A percentile compares a stretch with the other conserved stretches of the same genome.
Evolutionary conservation across 805 yeast genomes (phyloP).

Genomic region (Lipomyces orientalis): DNA sequence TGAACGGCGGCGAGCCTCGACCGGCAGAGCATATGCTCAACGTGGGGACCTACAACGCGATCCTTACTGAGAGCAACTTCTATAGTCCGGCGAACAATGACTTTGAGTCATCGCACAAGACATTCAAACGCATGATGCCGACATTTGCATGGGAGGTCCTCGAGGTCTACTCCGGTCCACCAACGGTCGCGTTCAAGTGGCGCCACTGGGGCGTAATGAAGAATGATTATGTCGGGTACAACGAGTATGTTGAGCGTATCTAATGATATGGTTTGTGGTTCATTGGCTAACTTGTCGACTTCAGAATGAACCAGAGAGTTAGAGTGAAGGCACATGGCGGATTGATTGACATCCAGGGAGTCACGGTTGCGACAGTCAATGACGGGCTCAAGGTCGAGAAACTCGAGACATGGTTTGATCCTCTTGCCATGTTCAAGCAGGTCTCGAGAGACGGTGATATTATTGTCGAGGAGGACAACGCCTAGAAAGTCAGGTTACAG

Average conservation of each 20-base stretch:
- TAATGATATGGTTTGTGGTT: too few relatives aligned
- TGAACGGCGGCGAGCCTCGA: not conserved
- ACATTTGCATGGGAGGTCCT: not conserved
- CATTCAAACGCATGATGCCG: not conserved
- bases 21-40: not conserved
- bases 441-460: not conserved
- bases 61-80: not conserved
- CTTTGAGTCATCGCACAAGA: not conserved
- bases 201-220: not conserved
- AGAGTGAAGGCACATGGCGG: not conserved
- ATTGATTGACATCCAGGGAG: not conserved
- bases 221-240: not conserved
- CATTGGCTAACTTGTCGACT: too few relatives aligned
- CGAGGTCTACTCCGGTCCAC: not conserved
- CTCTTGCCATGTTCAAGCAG: not conserved
- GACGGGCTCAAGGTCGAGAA: not conserved
- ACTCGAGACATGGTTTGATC: not conserved
- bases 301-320: not conserved
- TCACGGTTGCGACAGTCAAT: not conserved
- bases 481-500: too few relatives aligned
- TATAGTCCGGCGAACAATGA: not conserved
- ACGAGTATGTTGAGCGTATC: not conserved
- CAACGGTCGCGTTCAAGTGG: not conserved
- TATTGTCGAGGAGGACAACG: not conserved
- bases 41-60: not conserved